Evolutionary conservation across 371 early-diverging fungal species (phyloP).

Genomic region (Syncephalastrum contaminatum): DNA sequence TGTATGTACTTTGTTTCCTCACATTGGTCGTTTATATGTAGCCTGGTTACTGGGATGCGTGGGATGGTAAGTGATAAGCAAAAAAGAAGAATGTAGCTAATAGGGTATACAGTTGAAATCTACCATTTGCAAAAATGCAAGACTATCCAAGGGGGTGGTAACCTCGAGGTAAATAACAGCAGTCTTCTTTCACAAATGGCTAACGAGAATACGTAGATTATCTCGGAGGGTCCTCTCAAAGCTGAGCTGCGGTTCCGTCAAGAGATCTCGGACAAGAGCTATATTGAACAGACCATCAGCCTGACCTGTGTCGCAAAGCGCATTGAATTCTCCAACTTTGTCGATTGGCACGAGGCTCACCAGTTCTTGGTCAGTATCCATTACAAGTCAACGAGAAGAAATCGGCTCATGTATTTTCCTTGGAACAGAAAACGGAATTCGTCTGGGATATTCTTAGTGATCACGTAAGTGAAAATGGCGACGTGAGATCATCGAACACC

Average conservation of each 20-base stretch:
- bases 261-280: conserved; percentile 64
- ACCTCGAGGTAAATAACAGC: conserved; percentile 25
- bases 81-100: neutral
- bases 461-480: conserved; percentile 33
- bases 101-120: conserved; percentile 30
- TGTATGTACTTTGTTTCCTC: neutral
- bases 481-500: neutral
- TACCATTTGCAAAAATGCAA: conserved; percentile 46
- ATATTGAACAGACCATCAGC: conserved; percentile 72
- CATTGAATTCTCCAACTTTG: conserved; percentile 83
- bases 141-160: conserved; percentile 27
- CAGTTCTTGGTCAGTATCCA: conserved; percentile 61
- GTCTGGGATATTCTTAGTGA: conserved; percentile 82
- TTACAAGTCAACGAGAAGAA: neutral
- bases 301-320: conserved; percentile 60
- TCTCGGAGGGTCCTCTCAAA: conserved; percentile 34
- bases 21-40: conserved; percentile 7
- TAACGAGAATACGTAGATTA: conserved; percentile 16
- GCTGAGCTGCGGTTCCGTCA: conserved; percentile 68
- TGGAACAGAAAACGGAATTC: conserved; percentile 83
- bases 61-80: conserved; percentile 34
- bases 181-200: too few relatives aligned
- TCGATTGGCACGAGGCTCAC: conserved; percentile 93
- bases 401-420: neutral
- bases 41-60: conserved; percentile 85